These are phyloP conservation scores for Scheffersomyces stambukii DNA, from an alignment of 1,139 yeast genomes.

Conservation along the genomic window DNA sequence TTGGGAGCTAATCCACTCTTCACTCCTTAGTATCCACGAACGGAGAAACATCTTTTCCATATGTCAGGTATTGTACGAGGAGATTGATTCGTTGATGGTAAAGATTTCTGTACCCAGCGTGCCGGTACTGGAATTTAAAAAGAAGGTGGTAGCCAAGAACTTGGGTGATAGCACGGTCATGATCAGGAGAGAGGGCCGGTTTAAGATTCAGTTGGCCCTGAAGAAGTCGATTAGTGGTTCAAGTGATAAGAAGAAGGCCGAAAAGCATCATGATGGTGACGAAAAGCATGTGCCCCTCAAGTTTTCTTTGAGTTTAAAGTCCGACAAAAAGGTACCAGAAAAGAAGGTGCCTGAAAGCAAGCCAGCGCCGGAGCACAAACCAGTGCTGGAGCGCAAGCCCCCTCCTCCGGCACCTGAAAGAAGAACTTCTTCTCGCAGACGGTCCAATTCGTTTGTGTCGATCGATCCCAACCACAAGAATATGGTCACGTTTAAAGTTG, in stretches of 20 bases:
- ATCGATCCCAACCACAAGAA: not conserved
- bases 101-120: constrained; percentile 59
- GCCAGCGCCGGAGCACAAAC: no score
- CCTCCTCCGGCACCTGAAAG: no score
- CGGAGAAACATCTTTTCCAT: constrained; percentile 63
- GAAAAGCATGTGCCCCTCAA: no score
- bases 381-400: no score
- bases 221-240: constrained; percentile 12
- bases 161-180: constrained; percentile 45
- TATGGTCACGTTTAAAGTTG: not conserved
- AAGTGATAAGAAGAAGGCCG: no score
- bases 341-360: no score
- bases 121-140: constrained; percentile 42
- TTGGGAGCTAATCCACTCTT: constrained; percentile 70
- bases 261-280: no score
- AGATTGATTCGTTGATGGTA: constrained; percentile 59
- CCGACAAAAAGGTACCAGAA: no score
- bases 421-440: no score
- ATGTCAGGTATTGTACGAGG: constrained; percentile 60
- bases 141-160: constrained; percentile 57
- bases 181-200: constrained; percentile 41
- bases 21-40: constrained; percentile 54
- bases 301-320: no score
- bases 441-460: not conserved
- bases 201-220: constrained; percentile 37